These are phyloP conservation scores for Diaporthe sp. DNA, from an alignment of 2,329 filamentous ascomycete genomes.

Conservation along the genomic window DNA sequence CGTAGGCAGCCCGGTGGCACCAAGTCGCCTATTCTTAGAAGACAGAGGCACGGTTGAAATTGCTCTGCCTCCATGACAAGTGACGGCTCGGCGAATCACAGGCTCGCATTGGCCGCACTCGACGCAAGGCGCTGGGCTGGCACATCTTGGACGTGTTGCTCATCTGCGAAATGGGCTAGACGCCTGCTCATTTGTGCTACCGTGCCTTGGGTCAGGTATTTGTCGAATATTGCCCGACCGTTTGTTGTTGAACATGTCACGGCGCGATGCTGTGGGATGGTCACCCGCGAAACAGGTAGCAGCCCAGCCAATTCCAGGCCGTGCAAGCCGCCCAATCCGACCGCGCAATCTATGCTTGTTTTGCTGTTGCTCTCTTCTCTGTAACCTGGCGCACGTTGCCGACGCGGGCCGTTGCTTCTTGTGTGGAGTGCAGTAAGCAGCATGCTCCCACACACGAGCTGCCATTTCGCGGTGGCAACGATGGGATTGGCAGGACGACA, in stretches of 20 bases:
- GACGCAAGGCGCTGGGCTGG: slow-evolving; percentile 34
- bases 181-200: slow-evolving; percentile 44
- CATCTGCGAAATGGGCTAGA: slow-evolving; percentile 32
- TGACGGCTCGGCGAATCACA: slow-evolving; percentile 30
- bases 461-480: slow-evolving; percentile 30
- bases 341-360: slow-evolving; percentile 22
- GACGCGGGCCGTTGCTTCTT: slow-evolving; percentile 40
- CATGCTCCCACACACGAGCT: slow-evolving; percentile 25
- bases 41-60: slow-evolving; percentile 16
- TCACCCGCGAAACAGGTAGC: slow-evolving; percentile 34
- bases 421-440: slow-evolving; percentile 30
- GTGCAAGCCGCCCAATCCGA: slow-evolving; percentile 32
- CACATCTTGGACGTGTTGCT: slow-evolving; percentile 22
- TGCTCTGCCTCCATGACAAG: slow-evolving; percentile 20
- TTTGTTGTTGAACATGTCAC: slow-evolving; percentile 43
- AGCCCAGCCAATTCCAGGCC: slow-evolving; percentile 25
- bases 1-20: slow-evolving; percentile 33
- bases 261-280: slow-evolving; percentile 37
- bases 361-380: slow-evolving; percentile 27
- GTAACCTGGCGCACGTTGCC: slow-evolving; percentile 35
- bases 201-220: slow-evolving; percentile 40
- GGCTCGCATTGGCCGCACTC: slow-evolving; percentile 16
- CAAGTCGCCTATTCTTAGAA: slow-evolving; percentile 39
- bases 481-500: slow-evolving; percentile 23
- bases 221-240: slow-evolving; percentile 35